These are phyloP conservation scores for Calamus simplicifolius DNA, from an alignment of 176 grass and related monocot species.

Conservation along the genomic window DNA sequence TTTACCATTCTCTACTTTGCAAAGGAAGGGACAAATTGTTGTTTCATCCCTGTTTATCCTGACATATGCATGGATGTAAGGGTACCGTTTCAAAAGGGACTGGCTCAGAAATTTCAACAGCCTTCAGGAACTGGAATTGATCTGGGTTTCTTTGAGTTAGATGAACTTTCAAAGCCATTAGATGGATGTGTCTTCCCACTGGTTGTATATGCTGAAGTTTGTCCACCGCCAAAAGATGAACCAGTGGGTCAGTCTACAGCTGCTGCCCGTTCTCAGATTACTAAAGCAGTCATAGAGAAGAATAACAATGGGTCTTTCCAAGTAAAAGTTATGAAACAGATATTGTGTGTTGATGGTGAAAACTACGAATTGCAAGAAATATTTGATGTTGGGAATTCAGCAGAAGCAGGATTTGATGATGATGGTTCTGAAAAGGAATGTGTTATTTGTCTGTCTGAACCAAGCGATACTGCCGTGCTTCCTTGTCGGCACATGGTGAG, in stretches of 20 bases:
- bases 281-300: slow-evolving; percentile 78
- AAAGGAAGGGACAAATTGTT: slow-evolving; percentile 60
- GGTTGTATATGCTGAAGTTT: slow-evolving; percentile 69
- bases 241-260: background rate
- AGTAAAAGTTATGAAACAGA: slow-evolving; percentile 92
- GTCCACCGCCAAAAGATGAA: slow-evolving; percentile 23
- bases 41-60: slow-evolving; percentile 39
- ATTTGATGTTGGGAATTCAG: slow-evolving; percentile 61
- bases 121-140: slow-evolving; percentile 72
- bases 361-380: slow-evolving; percentile 89
- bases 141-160: slow-evolving; percentile 80
- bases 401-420: slow-evolving; percentile 47
- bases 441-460: slow-evolving; percentile 94
- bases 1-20: slow-evolving; percentile 80
- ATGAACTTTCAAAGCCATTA: slow-evolving; percentile 75
- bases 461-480: slow-evolving; percentile 75
- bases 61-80: slow-evolving; percentile 35
- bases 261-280: slow-evolving; percentile 63
- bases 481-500: slow-evolving; percentile 98
- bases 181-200: slow-evolving; percentile 51
- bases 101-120: slow-evolving; percentile 64
- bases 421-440: slow-evolving; percentile 76
- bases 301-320: slow-evolving; percentile 45
- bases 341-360: slow-evolving; percentile 62
- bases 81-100: slow-evolving; percentile 65